Percentiles rank a stretch among this genome's conserved stretches.
These are phyloP conservation scores for Salix dunnii DNA, from an alignment of 345 rosid species.

Conservation along the genomic window DNA sequence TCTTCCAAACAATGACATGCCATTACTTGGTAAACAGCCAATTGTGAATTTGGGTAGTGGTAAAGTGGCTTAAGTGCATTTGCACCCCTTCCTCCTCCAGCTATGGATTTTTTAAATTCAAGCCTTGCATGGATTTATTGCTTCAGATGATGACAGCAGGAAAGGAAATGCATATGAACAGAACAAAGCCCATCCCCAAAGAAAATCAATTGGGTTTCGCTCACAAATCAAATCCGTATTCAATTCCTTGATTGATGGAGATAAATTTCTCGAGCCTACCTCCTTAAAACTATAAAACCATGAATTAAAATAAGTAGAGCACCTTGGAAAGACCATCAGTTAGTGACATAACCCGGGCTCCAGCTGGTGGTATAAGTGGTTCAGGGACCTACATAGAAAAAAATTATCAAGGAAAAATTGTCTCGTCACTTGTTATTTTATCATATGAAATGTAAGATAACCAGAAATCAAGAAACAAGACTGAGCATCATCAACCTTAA, in stretches of 20 bases:
- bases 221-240: neutral
- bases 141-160: too few relatives aligned
- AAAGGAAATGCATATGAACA: neutral
- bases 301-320: constrained; percentile 3
- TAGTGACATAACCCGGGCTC: constrained; percentile 90
- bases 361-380: constrained; percentile 80
- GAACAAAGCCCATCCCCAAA: neutral
- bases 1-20: too few relatives aligned
- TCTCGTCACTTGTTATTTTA: constrained; percentile 10
- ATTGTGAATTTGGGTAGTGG: too few relatives aligned
- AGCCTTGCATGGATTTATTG: too few relatives aligned
- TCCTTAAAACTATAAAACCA: constrained; percentile 1
- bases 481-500: constrained; percentile 47
- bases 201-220: neutral
- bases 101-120: too few relatives aligned
- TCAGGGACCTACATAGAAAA: constrained; percentile 63
- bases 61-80: too few relatives aligned
- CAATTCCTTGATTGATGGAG: neutral
- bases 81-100: too few relatives aligned
- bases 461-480: constrained; percentile 19
- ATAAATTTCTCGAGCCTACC: neutral
- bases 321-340: constrained; percentile 94
- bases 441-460: constrained; percentile 18
- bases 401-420: constrained; percentile 10
- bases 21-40: too few relatives aligned